phyloP scores from a whole-genome alignment of 176 grass and related monocot species.

The Oryza australiensis region DNA sequence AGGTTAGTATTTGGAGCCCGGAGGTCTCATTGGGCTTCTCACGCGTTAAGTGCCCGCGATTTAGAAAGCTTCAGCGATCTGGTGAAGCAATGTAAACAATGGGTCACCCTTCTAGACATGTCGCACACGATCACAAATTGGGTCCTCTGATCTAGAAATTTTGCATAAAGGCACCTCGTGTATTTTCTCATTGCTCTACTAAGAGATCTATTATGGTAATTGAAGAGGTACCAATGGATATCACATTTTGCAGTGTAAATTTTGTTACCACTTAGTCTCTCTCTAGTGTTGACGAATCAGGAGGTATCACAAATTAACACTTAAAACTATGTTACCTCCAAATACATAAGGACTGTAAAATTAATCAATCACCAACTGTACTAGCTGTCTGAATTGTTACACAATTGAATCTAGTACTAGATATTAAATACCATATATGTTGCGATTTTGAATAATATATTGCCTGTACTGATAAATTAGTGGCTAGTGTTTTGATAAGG shows the following conservation, averaged over 20 bases:
- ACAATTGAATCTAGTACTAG: not conserved
- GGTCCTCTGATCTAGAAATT: not conserved
- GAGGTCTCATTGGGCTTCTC: constrained; percentile 36
- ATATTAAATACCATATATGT: too few species aligned
- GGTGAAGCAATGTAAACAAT: constrained; percentile 45
- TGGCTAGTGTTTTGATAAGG: not conserved
- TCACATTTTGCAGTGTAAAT: too few species aligned
- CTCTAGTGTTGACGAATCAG: too few species aligned
- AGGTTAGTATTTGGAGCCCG: not conserved
- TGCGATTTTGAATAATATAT: not conserved
- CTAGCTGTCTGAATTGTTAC: not conserved
- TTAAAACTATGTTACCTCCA: too few species aligned
- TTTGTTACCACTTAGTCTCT: too few species aligned
- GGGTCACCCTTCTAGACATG: constrained; percentile 48
- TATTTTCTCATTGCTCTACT: not conserved
- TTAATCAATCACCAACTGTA: not conserved
- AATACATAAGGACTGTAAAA: too few species aligned
- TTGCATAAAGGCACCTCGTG: not conserved
- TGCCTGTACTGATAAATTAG: not conserved
- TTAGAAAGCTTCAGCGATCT: constrained; percentile 49
- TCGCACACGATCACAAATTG: not conserved
- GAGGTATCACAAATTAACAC: too few species aligned
- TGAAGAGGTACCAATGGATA: too few species aligned
- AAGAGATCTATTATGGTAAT: too few species aligned
- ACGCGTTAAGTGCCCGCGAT: constrained; percentile 56